phyloP scores from a whole-genome alignment of 306 rosid species.

The Lithocarpus polystachyus region DNA sequence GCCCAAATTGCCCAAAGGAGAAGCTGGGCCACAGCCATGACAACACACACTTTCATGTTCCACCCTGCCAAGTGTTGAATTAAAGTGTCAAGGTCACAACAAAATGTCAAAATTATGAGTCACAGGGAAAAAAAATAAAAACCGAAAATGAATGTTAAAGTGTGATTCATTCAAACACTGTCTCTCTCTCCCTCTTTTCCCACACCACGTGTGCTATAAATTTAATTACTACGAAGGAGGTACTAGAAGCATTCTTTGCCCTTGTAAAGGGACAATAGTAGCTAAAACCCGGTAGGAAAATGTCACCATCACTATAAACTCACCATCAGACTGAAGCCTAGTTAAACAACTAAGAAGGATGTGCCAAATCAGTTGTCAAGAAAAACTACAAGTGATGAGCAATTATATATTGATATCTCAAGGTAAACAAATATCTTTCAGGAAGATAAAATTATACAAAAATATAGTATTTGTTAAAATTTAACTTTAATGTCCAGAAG shows the following conservation, averaged over 20 bases:
- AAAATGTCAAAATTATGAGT: not conserved
- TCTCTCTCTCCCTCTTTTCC: not conserved
- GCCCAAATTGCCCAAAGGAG: slow-evolving; percentile 67
- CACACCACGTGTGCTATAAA: too few relatives aligned
- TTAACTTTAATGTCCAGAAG: not conserved
- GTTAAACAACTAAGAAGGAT: not conserved
- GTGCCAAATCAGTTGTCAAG: not conserved
- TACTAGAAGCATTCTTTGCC: too few relatives aligned
- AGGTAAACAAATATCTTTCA: not conserved
- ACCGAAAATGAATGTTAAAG: not conserved
- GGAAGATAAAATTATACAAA: not conserved
- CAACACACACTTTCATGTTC: slow-evolving; percentile 77
- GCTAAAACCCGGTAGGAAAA: not conserved
- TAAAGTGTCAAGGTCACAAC: not conserved
- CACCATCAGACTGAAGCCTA: not conserved
- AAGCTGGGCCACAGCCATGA: slow-evolving; percentile 59
- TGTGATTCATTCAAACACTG: not conserved
- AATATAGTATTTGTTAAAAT: not conserved
- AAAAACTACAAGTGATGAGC: not conserved
- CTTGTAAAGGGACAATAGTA: not conserved
- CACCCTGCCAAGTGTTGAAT: slow-evolving; percentile 47
- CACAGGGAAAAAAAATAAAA: not conserved
- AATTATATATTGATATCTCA: not conserved
- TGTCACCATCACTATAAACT: not conserved
- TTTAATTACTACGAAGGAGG: too few relatives aligned